Evolutionary conservation across 2,329 filamentous ascomycete species (phyloP), one percentile per base, ranked within the genome.

Genomic region (Penicillium palitans): DNA sequence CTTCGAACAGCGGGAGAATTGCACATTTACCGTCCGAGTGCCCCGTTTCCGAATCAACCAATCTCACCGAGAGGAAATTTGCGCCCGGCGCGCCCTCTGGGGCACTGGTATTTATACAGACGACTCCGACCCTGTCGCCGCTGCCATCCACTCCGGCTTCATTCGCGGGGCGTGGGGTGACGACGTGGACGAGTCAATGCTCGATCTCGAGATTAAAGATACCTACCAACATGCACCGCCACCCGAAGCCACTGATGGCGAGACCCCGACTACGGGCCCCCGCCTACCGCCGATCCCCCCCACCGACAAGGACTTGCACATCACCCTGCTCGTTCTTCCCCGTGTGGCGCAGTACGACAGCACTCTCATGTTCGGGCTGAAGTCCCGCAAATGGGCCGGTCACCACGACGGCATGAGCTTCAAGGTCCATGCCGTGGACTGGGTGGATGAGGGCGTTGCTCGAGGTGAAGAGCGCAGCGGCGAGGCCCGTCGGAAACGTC

Each of bases 101-200:
- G 95, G 95, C 1, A 95, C 91, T 0, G 93, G 96, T 39, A 84
- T 99, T 7, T 98, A 98, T 72, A 96, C 92, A 0, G 95, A 99
- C 67, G 95, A 99, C 74, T 96, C 92, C 0, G 95, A 99, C 70
- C 87, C 95, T 0, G 84, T 99, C 25, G 93, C 92, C 0, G 93
- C 93, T 2, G 93, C 93, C 59, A 93, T 99, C 46, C 95, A 99
- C 73, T 87, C 88, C 2, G 95, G 95, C 4, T 98, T 92, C 87
- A 89, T 99, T 65, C 87, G 88, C 42, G 93, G 93, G 35, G 91
- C 93, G 67, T 96, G 93, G 89, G 81, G 86, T 5, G 87, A 92
- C 7, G 89, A 91, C 37, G 84, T 95, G 1, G 90, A 95, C 66
- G 80, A 85, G 1, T 79, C 81, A 13, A 79, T 93, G 75, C 80